A percentile compares a stretch with the other conserved stretches of the same genome.
Conservation (phyloP, 495 filamentous ascomycete species). For the Neurospora sp. region DNA sequence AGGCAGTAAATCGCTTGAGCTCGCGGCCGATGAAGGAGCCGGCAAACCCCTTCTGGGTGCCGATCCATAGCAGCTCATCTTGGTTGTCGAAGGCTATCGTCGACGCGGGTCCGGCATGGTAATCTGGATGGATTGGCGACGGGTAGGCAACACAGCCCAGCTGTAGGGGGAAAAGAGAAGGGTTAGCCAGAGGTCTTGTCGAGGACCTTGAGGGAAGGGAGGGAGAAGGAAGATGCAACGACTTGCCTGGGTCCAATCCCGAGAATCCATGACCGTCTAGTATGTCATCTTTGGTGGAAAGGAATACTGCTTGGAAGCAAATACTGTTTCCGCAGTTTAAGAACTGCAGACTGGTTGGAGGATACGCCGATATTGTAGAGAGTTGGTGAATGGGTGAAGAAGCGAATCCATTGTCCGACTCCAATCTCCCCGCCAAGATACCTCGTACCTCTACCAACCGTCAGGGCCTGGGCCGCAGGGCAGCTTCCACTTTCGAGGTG, state of each 20-base stretch:
- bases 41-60: constrained; percentile 71
- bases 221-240: not conserved
- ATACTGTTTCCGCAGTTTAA: not conserved
- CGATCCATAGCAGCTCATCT: constrained; percentile 85
- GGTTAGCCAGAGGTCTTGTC: not conserved
- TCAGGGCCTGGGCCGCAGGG: not conserved
- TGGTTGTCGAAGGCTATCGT: constrained; percentile 77
- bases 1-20: constrained; percentile 60
- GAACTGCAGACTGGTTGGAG: not conserved
- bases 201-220: not conserved
- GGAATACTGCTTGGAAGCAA: not conserved
- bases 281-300: not conserved
- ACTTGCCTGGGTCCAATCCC: not conserved
- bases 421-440: not conserved
- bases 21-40: constrained; percentile 77
- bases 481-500: not conserved
- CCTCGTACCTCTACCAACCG: not conserved
- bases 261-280: not conserved
- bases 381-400: not conserved
- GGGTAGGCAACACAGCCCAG: constrained; percentile 61
- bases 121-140: constrained; percentile 48
- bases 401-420: not conserved
- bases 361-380: not conserved
- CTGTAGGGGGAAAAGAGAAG: constrained; percentile 28
- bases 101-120: constrained; percentile 50